phyloP scores from a whole-genome alignment of 163 green algal genomes.

The Scenedesmus sp. region DNA sequence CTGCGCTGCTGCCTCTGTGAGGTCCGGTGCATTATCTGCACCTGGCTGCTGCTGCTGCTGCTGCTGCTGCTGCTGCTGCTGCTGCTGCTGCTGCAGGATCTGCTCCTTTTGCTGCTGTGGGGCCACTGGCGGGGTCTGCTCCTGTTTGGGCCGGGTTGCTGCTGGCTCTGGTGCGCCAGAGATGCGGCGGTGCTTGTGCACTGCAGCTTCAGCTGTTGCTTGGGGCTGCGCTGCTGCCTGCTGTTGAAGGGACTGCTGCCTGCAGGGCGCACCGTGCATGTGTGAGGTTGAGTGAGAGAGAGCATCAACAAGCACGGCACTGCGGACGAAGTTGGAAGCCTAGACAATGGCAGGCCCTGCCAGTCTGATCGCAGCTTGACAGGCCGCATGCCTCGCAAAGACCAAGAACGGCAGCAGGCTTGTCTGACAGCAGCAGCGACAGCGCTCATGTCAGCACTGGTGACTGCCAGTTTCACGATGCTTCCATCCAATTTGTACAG shows the following conservation, averaged over 20 bases:
- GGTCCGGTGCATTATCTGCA: not conserved
- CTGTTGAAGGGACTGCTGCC: not conserved
- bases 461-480: too few species aligned
- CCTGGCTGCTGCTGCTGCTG: not conserved
- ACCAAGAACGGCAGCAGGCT: too few species aligned
- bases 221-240: not conserved
- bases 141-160: not conserved
- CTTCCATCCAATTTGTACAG: too few species aligned
- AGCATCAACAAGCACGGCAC: too few species aligned
- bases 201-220: not conserved
- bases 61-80: not conserved
- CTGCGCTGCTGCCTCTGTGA: not conserved
- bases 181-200: not conserved
- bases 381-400: too few species aligned
- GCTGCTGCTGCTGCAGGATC: not conserved
- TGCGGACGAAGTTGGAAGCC: too few species aligned
- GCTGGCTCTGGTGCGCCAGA: not conserved
- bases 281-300: too few species aligned
- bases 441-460: too few species aligned
- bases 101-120: too few species aligned
- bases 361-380: too few species aligned
- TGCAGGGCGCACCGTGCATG: not conserved
- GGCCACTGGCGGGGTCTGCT: not conserved
- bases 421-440: too few species aligned
- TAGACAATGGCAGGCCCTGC: too few species aligned